Percentiles rank a stretch among this genome's conserved stretches.
Conservation (phyloP, 345 rosid genomes). For the Combretum micranthum region DNA sequence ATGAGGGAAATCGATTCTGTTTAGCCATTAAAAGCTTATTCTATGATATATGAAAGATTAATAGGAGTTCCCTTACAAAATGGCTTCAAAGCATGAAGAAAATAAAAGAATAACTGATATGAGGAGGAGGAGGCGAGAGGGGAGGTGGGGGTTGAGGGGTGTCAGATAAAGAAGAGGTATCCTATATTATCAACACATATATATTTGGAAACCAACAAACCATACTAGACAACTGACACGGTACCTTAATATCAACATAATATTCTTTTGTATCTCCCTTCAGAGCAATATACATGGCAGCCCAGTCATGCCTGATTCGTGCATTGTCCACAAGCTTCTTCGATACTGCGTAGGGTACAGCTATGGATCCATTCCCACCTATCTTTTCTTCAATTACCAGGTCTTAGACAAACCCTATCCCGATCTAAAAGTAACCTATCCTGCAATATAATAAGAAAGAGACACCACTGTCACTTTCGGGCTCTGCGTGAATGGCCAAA, state of each 20-base stretch:
- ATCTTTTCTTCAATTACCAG: conserved; percentile 70
- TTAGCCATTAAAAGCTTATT: too few species aligned
- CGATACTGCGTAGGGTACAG: conserved; percentile 83
- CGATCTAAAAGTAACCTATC: conserved; percentile 85
- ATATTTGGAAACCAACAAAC: conserved; percentile 5
- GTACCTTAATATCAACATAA: conserved; percentile 72
- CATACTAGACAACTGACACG: conserved; percentile 10
- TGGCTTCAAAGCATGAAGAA: too few species aligned
- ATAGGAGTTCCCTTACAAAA: too few species aligned
- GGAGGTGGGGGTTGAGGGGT: too few species aligned
- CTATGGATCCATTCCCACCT: conserved; percentile 94
- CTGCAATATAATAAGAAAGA: conserved; percentile 27
- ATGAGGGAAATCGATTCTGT: too few species aligned
- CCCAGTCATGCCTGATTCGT: conserved; percentile 93
- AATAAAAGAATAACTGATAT: too few species aligned
- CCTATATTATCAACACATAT: too few species aligned
- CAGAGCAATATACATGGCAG: conserved; percentile 65
- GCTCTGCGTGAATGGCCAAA: not conserved
- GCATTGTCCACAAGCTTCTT: conserved; percentile 68
- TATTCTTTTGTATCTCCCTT: conserved; percentile 84
- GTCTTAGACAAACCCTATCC: conserved; percentile 85
- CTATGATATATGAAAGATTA: too few species aligned
- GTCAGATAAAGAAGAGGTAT: too few species aligned
- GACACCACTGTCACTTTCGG: not conserved
- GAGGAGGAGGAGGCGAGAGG: too few species aligned